These are phyloP conservation scores for Apiotrichum akiyoshidainum DNA, from an alignment of 1,284 basidiomycete species.

Conservation along the genomic window DNA sequence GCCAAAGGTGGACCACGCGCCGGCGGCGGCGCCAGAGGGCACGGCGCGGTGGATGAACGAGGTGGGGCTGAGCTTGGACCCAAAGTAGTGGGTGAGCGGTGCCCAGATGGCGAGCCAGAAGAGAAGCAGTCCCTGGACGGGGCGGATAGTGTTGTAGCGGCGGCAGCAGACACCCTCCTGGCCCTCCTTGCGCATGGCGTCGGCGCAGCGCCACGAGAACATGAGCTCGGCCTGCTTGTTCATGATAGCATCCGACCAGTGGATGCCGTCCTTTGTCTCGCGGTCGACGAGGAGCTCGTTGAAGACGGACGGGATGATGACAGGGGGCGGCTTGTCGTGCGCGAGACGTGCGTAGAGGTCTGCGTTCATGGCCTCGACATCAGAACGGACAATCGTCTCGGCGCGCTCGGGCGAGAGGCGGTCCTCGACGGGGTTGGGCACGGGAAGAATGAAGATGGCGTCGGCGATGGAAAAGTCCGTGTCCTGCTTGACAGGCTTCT, in stretches of 20 bases:
- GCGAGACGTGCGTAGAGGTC: slow-evolving; percentile 68
- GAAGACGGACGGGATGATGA: slow-evolving; percentile 69
- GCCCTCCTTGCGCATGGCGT: slow-evolving; percentile 64
- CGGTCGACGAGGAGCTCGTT: slow-evolving; percentile 70
- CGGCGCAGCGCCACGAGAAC: slow-evolving; percentile 77
- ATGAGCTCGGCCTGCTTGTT: slow-evolving; percentile 71
- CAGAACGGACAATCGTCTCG: slow-evolving; percentile 64
- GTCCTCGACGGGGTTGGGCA: slow-evolving; percentile 72
- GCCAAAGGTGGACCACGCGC: slow-evolving; percentile 61
- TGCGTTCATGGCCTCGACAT: slow-evolving; percentile 84
- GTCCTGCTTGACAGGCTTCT: background rate
- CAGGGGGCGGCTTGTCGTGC: slow-evolving; percentile 50
- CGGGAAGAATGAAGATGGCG: slow-evolving; percentile 68
- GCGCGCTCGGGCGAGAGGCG: slow-evolving; percentile 64
- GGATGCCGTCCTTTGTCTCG: slow-evolving; percentile 76
- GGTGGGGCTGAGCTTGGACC: slow-evolving; percentile 20
- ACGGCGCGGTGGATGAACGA: slow-evolving; percentile 50
- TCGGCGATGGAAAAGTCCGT: slow-evolving; percentile 18
- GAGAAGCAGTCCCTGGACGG: slow-evolving; percentile 63
- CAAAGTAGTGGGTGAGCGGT: slow-evolving; percentile 55
- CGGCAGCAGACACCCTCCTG: slow-evolving; percentile 80
- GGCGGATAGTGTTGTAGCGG: slow-evolving; percentile 65
- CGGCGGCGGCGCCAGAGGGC: slow-evolving; percentile 46
- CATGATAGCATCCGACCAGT: slow-evolving; percentile 66
- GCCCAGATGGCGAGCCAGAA: slow-evolving; percentile 58